phyloP scores from a whole-genome alignment of 805 yeast species.

The Candida lessepsii region DNA sequence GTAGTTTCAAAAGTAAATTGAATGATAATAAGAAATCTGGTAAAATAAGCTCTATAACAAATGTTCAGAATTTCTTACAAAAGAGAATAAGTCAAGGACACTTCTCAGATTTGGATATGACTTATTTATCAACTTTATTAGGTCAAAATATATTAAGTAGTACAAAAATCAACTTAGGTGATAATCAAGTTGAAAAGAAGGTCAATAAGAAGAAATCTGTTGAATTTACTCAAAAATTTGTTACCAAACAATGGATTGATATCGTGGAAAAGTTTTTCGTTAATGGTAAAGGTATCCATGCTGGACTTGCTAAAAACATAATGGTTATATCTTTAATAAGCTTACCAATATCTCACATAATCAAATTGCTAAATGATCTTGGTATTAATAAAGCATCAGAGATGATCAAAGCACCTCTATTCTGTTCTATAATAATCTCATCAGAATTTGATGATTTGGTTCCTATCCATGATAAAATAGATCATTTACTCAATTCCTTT shows the following conservation, averaged over 20 bases:
- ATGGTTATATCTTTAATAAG: slow-evolving; percentile 54
- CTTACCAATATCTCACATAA: slow-evolving; percentile 42
- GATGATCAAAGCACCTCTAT: slow-evolving; percentile 50
- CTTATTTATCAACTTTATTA: slow-evolving; percentile 44
- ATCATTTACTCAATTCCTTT: slow-evolving; percentile 36
- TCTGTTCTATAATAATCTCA: slow-evolving; percentile 54
- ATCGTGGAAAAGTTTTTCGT: slow-evolving; percentile 56
- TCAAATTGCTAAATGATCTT: slow-evolving; percentile 42
- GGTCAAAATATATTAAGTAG: slow-evolving; percentile 32
- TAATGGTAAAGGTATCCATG: slow-evolving; percentile 54
- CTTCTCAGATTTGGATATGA: slow-evolving; percentile 46
- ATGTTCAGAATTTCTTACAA: slow-evolving; percentile 54
- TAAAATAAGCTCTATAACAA: slow-evolving; percentile 42
- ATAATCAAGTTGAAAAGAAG: slow-evolving; percentile 13
- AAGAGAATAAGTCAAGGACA: slow-evolving; percentile 46
- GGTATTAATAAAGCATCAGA: slow-evolving; percentile 43
- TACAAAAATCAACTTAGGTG: slow-evolving; percentile 7
- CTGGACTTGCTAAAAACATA: slow-evolving; percentile 45
- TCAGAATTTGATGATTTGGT: slow-evolving; percentile 42
- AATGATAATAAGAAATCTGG: slow-evolving; percentile 51
- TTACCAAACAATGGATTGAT: slow-evolving; percentile 57
- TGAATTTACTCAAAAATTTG: slow-evolving; percentile 54
- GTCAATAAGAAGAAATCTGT: slow-evolving; percentile 26
- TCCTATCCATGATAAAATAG: slow-evolving; percentile 52
- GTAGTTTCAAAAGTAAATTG: slow-evolving; percentile 47